Evolutionary conservation across 441 rosid genomes (phyloP).

Genomic region (Mallotus japonicus): DNA sequence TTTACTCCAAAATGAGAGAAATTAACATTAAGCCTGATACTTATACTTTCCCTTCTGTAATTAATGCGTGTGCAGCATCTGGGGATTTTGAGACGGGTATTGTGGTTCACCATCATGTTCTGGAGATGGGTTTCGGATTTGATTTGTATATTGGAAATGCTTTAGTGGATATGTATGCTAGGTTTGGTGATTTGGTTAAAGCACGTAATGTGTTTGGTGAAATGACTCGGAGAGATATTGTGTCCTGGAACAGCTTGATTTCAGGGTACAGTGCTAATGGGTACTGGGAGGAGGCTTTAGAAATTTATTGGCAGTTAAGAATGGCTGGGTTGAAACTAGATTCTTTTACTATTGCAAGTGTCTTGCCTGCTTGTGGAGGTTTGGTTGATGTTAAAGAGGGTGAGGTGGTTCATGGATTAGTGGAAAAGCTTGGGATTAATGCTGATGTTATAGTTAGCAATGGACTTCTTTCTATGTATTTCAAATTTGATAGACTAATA

Average conservation of each 20-base stretch:
- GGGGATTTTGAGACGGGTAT: constrained; percentile 34
- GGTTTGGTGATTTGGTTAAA: constrained; percentile 40
- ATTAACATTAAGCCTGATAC: constrained; percentile 43
- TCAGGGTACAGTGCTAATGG: constrained; percentile 57
- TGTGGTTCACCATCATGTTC: constrained; percentile 34
- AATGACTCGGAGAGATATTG: constrained; percentile 49
- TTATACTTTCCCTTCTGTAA: constrained; percentile 56
- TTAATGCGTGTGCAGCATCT: constrained; percentile 55
- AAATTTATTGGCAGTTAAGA: constrained; percentile 32
- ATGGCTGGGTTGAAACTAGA: constrained; percentile 41
- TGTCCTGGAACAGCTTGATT: constrained; percentile 65
- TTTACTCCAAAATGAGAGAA: constrained; percentile 42
- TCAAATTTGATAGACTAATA: constrained; percentile 38
- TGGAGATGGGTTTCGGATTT: constrained; percentile 40
- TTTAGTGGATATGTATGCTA: constrained; percentile 52
- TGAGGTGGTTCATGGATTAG: constrained; percentile 46
- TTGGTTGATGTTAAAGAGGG: constrained; percentile 42
- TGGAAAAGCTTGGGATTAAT: constrained; percentile 44
- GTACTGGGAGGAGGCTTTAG: constrained; percentile 45
- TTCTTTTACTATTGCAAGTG: constrained; percentile 52
- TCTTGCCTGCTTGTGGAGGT: constrained; percentile 58
- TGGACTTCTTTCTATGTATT: constrained; percentile 60
- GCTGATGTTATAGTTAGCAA: constrained; percentile 43
- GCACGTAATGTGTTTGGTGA: constrained; percentile 51
- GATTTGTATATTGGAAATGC: constrained; percentile 63